A percentile compares a stretch with the other conserved stretches of the same genome.
These are phyloP conservation scores for Tylopilus rubrobrunneus DNA, from an alignment of 768 basidiomycete species.

Conservation along the genomic window DNA sequence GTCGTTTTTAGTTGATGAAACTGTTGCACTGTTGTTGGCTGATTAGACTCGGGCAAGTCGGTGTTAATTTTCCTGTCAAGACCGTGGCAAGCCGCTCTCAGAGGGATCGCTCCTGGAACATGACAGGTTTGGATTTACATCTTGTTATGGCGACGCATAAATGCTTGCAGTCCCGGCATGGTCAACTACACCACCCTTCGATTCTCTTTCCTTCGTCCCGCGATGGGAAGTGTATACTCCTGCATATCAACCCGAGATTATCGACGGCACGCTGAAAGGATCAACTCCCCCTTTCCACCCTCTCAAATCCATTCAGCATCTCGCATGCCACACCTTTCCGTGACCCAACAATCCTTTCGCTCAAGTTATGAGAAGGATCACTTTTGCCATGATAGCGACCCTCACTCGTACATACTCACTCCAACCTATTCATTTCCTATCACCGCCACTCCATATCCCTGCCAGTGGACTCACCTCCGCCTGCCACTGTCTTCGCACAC, in stretches of 20 bases:
- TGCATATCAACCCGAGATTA: conserved; percentile 10
- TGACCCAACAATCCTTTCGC: conserved; percentile 27
- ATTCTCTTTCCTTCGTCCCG: not conserved
- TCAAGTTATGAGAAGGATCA: conserved; percentile 35
- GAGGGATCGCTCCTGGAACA: not conserved
- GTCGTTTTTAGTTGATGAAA: too few relatives aligned
- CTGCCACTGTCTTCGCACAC: conserved; percentile 21
- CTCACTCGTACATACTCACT: too few relatives aligned
- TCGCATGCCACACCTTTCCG: conserved; percentile 32
- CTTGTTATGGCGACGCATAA: not conserved
- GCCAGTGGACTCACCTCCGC: too few relatives aligned
- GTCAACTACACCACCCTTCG: not conserved
- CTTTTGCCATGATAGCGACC: conserved; percentile 1
- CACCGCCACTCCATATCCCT: too few relatives aligned
- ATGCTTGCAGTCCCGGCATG: not conserved
- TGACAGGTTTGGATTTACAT: not conserved
- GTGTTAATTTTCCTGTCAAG: not conserved
- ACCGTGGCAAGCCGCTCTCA: too few relatives aligned
- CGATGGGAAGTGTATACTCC: conserved; percentile 33
- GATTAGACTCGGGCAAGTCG: not conserved
- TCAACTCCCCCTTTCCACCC: not conserved
- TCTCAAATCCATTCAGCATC: conserved; percentile 40
- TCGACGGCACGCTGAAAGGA: not conserved
- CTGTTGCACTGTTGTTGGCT: too few relatives aligned
- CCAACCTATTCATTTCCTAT: too few relatives aligned